Percentiles rank a stretch among this genome's conserved stretches.
These are phyloP conservation scores for Cercospora brassicicola DNA, from an alignment of 2,329 filamentous ascomycete genomes.

Conservation along the genomic window DNA sequence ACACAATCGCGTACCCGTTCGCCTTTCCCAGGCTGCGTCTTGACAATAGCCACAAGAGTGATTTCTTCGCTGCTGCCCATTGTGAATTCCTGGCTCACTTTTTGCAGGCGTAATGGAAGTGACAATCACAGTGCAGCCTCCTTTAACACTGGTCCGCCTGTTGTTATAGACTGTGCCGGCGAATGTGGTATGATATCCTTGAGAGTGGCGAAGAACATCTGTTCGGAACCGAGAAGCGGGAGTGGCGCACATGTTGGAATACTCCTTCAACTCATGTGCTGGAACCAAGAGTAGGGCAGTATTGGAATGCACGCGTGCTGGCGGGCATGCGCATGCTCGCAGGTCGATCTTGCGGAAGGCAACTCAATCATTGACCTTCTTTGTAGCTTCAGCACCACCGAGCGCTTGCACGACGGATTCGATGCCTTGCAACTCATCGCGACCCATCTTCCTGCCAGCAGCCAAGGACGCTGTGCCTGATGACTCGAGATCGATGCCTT, in stretches of 20 bases:
- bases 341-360: background rate
- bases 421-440: conserved; percentile 42
- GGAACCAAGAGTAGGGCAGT: background rate
- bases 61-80: conserved; percentile 2
- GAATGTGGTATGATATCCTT: background rate
- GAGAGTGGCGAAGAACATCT: background rate
- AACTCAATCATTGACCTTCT: conserved; percentile 1
- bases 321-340: background rate
- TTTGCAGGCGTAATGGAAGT: too few relatives aligned
- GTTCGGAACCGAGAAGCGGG: background rate
- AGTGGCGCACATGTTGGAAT: background rate
- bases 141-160: too few relatives aligned
- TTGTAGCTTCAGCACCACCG: conserved; percentile 26
- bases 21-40: conserved; percentile 13
- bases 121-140: too few relatives aligned
- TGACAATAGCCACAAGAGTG: conserved; percentile 12
- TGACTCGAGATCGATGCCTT: conserved; percentile 61
- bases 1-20: background rate
- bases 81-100: background rate
- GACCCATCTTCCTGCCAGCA: conserved; percentile 31
- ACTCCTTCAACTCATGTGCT: background rate
- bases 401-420: conserved; percentile 41
- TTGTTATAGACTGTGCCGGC: background rate
- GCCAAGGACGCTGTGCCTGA: conserved; percentile 31
- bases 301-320: background rate